Evolutionary conservation across 345 rosid genomes (phyloP), one percentile per base, ranked within the genome.

Genomic region (Adansonia digitata): DNA sequence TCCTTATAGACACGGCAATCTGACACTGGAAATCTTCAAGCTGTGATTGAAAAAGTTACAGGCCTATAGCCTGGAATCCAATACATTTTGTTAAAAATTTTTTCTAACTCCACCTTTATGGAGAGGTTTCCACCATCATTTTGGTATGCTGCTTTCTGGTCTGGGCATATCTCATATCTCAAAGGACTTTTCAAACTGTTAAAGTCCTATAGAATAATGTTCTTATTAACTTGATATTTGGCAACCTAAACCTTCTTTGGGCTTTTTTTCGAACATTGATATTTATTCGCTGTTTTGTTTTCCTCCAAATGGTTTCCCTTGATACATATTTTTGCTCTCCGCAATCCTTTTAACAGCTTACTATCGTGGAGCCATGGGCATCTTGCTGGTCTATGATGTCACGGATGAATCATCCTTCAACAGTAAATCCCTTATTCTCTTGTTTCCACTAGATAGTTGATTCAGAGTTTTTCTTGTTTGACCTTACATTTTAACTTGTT

Each of bases 321-420:
- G n/a, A 29, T 24, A 57, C 72, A 61, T 37, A 69, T 77, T 55
- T 61, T 10, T 73, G 56, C 10, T 39, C 40, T 5, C n/a, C n/a
- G 56, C 10, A 34, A 22, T 72, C 51, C 31, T 60, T 63, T 52
- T 56, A 76, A 78, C 89, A 91, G 97, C 94, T 74, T 91, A 91
- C 80, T 91, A 91, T 77, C 91, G 97, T n/a, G n/a, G n/a, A n/a
- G n/a, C n/a, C n/a, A n/a, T n/a, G n/a, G n/a, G n/a, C n/a, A n/a
- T n/a, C n/a, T n/a, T n/a, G n/a, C n/a, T n/a, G n/a, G n/a, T n/a
- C n/a, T n/a, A n/a, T n/a, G n/a, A n/a, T n/a, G n/a, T n/a, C n/a
- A n/a, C n/a, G n/a, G n/a, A n/a, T n/a, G n/a, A n/a, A n/a, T n/a
- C n/a, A n/a, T n/a, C n/a, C 48, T 90, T 92, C 86, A 92, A 92